Evolutionary conservation across 805 yeast genomes (phyloP).

Genomic region (Ogataea parapolymorpha): DNA sequence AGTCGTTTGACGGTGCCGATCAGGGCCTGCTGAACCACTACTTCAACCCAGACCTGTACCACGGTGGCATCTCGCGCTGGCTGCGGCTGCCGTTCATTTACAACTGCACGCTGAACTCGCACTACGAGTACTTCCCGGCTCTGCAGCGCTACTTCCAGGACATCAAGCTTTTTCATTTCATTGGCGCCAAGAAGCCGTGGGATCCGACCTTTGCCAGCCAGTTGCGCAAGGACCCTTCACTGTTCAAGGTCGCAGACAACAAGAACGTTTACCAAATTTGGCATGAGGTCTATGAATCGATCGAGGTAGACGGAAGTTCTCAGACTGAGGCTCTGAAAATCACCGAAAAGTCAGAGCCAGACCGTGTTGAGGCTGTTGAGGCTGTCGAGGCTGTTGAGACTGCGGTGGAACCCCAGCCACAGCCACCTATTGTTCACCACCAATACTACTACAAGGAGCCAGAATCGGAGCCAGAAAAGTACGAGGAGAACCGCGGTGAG

Average conservation of each 20-base stretch:
- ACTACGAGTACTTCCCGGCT: slow-evolving; percentile 37
- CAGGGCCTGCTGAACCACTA: slow-evolving; percentile 84
- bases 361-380: neutral
- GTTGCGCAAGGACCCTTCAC: slow-evolving; percentile 6
- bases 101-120: slow-evolving; percentile 63
- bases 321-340: slow-evolving; percentile 19
- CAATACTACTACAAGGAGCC: slow-evolving; percentile 24
- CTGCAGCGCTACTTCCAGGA: slow-evolving; percentile 26
- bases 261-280: slow-evolving; percentile 27
- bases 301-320: slow-evolving; percentile 15
- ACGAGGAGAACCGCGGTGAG: slow-evolving; percentile 28
- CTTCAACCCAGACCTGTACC: slow-evolving; percentile 38
- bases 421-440: slow-evolving; percentile 7
- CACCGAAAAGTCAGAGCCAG: slow-evolving; percentile 24
- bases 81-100: slow-evolving; percentile 69
- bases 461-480: slow-evolving; percentile 24
- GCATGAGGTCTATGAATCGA: slow-evolving; percentile 29
- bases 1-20: slow-evolving; percentile 82
- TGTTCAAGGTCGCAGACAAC: slow-evolving; percentile 14
- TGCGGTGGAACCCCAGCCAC: neutral
- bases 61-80: slow-evolving; percentile 45
- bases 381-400: slow-evolving; percentile 1
- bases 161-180: slow-evolving; percentile 61
- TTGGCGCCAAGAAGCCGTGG: slow-evolving; percentile 57
- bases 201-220: slow-evolving; percentile 6